Percentiles rank a stretch among this genome's conserved stretches.
phyloP scores from a whole-genome alignment of 139 green algal species.

The Volvox reticuliferus region DNA sequence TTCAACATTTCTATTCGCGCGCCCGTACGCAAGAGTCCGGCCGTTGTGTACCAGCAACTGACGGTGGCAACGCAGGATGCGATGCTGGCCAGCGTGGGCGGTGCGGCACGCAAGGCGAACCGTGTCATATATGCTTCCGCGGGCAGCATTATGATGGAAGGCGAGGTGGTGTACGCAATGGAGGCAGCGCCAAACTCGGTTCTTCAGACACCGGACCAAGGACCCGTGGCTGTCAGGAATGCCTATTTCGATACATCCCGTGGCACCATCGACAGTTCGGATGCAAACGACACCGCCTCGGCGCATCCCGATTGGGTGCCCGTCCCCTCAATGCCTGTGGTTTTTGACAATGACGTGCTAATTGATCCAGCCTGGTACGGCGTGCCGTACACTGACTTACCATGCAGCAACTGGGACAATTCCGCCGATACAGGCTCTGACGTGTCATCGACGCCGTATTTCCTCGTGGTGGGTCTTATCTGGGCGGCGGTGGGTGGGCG shows the following conservation, averaged over 20 bases:
- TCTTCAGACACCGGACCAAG: background rate
- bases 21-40: background rate
- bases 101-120: background rate
- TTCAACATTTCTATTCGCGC: background rate
- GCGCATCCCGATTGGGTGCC: background rate
- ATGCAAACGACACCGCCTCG: background rate
- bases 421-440: background rate
- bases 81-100: background rate
- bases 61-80: background rate
- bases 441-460: slow-evolving; percentile 5
- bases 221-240: background rate
- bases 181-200: background rate
- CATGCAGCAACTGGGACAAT: slow-evolving; percentile 23
- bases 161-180: background rate
- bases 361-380: background rate
- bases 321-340: background rate
- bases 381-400: background rate
- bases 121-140: too few species aligned
- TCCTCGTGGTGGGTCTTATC: slow-evolving; percentile 13
- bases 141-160: background rate
- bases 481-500: too few species aligned
- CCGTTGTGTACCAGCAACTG: background rate
- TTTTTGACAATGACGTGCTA: background rate
- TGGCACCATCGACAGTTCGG: background rate
- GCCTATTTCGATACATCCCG: background rate